phyloP scores from a whole-genome alignment of 805 yeast species.

The Ogataea kodamae region DNA sequence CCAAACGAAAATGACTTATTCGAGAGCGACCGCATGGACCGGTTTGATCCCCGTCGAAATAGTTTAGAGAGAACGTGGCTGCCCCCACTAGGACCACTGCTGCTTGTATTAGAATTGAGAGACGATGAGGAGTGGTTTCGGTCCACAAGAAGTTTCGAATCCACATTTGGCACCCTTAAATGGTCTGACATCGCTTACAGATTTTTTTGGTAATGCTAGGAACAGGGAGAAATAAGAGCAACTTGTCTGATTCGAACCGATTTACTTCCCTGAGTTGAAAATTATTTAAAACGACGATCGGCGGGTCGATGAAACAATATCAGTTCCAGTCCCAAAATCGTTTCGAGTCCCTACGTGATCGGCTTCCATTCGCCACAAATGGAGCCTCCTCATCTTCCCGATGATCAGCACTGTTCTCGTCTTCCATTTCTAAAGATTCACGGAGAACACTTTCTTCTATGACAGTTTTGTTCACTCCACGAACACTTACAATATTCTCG shows the following conservation, averaged over 20 bases:
- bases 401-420: conserved; percentile 17
- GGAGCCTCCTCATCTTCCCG: conserved; percentile 10
- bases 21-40: conserved; percentile 11
- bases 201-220: background rate
- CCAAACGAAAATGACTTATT: conserved; percentile 5
- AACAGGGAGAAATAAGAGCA: background rate
- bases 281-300: conserved; percentile 4
- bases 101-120: conserved; percentile 13
- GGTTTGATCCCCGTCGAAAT: conserved; percentile 13
- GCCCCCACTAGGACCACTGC: conserved; percentile 8
- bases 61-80: conserved; percentile 16
- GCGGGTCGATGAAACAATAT: conserved; percentile 4
- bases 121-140: conserved; percentile 17
- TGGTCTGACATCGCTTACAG: conserved; percentile 4
- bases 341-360: conserved; percentile 22
- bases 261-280: background rate
- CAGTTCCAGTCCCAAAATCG: conserved; percentile 26
- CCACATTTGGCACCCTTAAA: background rate
- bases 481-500: conserved; percentile 77
- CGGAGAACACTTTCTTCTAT: conserved; percentile 60
- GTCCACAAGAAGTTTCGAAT: conserved; percentile 3
- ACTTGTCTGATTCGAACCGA: background rate
- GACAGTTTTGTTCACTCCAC: conserved; percentile 82
- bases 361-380: conserved; percentile 2
- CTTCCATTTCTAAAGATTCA: conserved; percentile 16